A percentile compares a stretch with the other conserved stretches of the same genome.
Evolutionary conservation across 1,284 basidiomycete species (phyloP).

Genomic region (Marasmius oreades): DNA sequence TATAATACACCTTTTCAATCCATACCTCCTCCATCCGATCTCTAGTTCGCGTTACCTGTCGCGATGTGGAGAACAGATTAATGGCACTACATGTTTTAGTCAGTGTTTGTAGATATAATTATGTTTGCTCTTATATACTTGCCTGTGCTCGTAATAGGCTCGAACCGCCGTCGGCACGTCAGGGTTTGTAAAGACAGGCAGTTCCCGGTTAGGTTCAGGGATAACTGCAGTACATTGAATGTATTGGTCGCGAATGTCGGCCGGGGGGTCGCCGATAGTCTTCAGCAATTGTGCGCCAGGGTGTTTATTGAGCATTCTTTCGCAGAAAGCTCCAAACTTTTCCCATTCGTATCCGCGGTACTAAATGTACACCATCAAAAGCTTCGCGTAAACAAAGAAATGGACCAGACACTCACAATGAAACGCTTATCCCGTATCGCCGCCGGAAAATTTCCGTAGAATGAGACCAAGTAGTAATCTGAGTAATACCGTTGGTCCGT

Average conservation of each 20-base stretch:
- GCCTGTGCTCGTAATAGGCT: slow-evolving; percentile 88
- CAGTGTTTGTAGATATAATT: slow-evolving; percentile 2
- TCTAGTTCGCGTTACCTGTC: slow-evolving; percentile 61
- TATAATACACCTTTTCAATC: slow-evolving; percentile 86
- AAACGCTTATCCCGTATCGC: slow-evolving; percentile 86
- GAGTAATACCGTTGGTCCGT: slow-evolving; percentile 81
- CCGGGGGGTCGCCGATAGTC: slow-evolving; percentile 71
- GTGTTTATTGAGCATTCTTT: slow-evolving; percentile 91
- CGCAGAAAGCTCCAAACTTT: slow-evolving; percentile 86
- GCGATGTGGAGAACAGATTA: slow-evolving; percentile 76
- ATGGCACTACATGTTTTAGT: slow-evolving; percentile 54
- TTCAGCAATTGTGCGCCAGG: slow-evolving; percentile 83
- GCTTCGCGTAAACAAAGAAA: slow-evolving; percentile 5
- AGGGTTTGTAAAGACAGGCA: slow-evolving; percentile 82
- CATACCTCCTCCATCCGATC: slow-evolving; percentile 75
- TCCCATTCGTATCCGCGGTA: slow-evolving; percentile 93
- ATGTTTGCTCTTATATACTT: slow-evolving; percentile 12
- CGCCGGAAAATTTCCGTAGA: slow-evolving; percentile 87
- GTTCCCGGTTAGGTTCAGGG: slow-evolving; percentile 80
- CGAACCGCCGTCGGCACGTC: slow-evolving; percentile 81
- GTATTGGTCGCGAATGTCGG: slow-evolving; percentile 78
- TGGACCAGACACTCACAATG: slow-evolving; percentile 50
- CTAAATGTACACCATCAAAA: slow-evolving; percentile 32
- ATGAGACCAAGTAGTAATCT: slow-evolving; percentile 92
- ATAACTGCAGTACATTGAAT: slow-evolving; percentile 86